A percentile compares a stretch with the other conserved stretches of the same genome.
These are phyloP conservation scores for Coleophoma cylindrospora DNA, from an alignment of 2,329 filamentous ascomycete species.

Conservation along the genomic window DNA sequence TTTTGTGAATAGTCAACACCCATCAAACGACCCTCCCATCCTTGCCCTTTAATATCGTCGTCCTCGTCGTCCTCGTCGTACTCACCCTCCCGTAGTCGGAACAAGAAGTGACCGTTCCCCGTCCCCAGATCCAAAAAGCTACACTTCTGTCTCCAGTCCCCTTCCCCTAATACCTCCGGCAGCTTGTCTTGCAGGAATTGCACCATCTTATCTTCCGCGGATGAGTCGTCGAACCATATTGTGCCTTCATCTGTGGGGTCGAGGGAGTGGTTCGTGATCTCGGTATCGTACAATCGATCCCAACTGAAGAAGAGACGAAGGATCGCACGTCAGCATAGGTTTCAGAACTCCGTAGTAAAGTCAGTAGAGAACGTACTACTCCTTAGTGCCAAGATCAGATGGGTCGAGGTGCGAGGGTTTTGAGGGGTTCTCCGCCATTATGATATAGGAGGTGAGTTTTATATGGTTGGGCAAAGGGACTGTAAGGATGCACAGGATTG, in stretches of 20 bases:
- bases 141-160: slow-evolving; percentile 27
- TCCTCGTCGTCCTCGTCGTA: slow-evolving; percentile 16
- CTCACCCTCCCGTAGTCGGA: slow-evolving; percentile 58
- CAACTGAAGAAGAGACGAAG: slow-evolving; percentile 55
- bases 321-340: background rate
- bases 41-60: slow-evolving; percentile 32
- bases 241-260: slow-evolving; percentile 80
- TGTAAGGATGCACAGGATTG: background rate
- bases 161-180: slow-evolving; percentile 7
- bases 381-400: slow-evolving; percentile 75
- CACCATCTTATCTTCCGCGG: slow-evolving; percentile 78
- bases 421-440: slow-evolving; percentile 21
- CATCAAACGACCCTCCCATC: slow-evolving; percentile 65
- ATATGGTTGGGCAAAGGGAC: background rate
- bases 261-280: slow-evolving; percentile 65
- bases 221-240: slow-evolving; percentile 93
- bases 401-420: slow-evolving; percentile 67
- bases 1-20: slow-evolving; percentile 83
- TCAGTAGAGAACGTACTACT: slow-evolving; percentile 61
- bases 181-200: slow-evolving; percentile 39
- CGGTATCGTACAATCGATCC: slow-evolving; percentile 68
- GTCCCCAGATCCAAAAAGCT: slow-evolving; percentile 84
- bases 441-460: background rate
- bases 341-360: background rate
- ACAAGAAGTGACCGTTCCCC: slow-evolving; percentile 89